These are phyloP conservation scores for Dictyostelium intermedium DNA, from an alignment of 78 protist species.

Conservation along the genomic window DNA sequence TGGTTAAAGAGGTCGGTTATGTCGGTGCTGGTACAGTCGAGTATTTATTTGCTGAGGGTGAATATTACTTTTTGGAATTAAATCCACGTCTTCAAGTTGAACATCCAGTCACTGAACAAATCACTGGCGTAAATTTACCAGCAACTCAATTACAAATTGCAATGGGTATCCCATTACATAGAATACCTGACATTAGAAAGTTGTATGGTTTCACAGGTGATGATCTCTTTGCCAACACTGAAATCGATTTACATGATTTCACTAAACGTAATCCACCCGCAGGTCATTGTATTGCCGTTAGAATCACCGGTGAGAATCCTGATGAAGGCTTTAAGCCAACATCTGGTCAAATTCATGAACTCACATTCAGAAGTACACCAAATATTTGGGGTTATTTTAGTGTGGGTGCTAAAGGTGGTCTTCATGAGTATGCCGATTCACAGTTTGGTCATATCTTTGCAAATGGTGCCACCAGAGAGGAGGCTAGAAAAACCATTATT, in stretches of 20 bases:
- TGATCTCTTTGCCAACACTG: not conserved
- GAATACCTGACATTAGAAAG: conserved; percentile 93
- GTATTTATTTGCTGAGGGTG: conserved; percentile 82
- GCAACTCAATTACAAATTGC: conserved; percentile 96
- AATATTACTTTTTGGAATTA: conserved; percentile 92
- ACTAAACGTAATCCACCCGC: conserved; percentile 18
- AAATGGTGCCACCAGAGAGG: conserved; percentile 89
- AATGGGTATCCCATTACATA: conserved; percentile 96
- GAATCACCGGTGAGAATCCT: conserved; percentile 99
- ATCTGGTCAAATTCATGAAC: conserved; percentile 88
- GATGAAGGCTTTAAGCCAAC: conserved; percentile 97
- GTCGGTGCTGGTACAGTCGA: conserved; percentile 98
- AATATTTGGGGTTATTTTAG: conserved; percentile 98
- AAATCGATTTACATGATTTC: conserved; percentile 80
- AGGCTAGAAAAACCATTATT: conserved; percentile 87
- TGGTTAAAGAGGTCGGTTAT: conserved; percentile 92
- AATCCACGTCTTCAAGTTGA: conserved; percentile 95
- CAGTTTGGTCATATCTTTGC: conserved; percentile 98
- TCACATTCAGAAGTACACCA: conserved; percentile 91
- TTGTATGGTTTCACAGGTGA: conserved; percentile 68
- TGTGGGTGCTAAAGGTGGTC: conserved; percentile 78
- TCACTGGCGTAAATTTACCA: conserved; percentile 93
- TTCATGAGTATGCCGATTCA: conserved; percentile 80
- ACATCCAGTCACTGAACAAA: conserved; percentile 94
- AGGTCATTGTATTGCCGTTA: conserved; percentile 95